These are phyloP conservation scores for Mycotypha africana DNA, from an alignment of 371 early-diverging fungal species.

Conservation along the genomic window DNA sequence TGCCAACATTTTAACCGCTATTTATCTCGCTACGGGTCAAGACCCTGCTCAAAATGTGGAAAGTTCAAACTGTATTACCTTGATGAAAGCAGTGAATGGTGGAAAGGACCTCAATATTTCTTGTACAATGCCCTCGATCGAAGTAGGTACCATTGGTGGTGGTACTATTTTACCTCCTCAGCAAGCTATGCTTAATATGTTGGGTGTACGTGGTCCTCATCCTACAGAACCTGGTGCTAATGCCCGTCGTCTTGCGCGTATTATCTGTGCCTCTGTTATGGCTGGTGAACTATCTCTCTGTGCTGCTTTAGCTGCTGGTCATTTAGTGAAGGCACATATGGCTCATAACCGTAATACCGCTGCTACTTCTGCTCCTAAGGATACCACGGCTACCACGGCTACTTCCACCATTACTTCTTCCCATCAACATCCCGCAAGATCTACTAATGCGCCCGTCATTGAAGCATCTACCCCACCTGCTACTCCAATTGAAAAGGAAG, in stretches of 20 bases:
- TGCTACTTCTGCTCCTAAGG: slow-evolving; percentile 3
- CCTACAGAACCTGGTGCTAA: slow-evolving; percentile 79
- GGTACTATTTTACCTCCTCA: slow-evolving; percentile 89
- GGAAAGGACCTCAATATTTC: slow-evolving; percentile 81
- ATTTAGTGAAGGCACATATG: slow-evolving; percentile 81
- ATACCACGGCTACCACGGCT: background rate
- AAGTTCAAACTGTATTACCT: slow-evolving; percentile 87
- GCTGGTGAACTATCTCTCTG: slow-evolving; percentile 91
- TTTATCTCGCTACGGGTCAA: slow-evolving; percentile 93
- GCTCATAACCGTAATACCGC: slow-evolving; percentile 66
- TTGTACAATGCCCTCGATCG: slow-evolving; percentile 93
- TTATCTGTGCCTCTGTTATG: slow-evolving; percentile 91
- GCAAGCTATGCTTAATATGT: slow-evolving; percentile 79
- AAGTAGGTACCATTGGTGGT: slow-evolving; percentile 95
- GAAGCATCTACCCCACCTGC: slow-evolving; percentile 17
- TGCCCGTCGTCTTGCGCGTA: slow-evolving; percentile 81
- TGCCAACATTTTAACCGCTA: slow-evolving; percentile 90
- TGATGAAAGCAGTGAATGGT: slow-evolving; percentile 86
- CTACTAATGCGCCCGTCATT: background rate
- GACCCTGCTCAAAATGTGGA: slow-evolving; percentile 97
- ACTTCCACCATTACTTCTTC: slow-evolving; percentile 1
- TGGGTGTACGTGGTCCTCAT: slow-evolving; percentile 84
- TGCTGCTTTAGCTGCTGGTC: slow-evolving; percentile 81
- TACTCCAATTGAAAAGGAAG: slow-evolving; percentile 11
- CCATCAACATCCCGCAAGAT: too few species aligned